Conservation (phyloP, 1,284 basidiomycete species). For the Taiwanofungus camphoratus region DNA sequence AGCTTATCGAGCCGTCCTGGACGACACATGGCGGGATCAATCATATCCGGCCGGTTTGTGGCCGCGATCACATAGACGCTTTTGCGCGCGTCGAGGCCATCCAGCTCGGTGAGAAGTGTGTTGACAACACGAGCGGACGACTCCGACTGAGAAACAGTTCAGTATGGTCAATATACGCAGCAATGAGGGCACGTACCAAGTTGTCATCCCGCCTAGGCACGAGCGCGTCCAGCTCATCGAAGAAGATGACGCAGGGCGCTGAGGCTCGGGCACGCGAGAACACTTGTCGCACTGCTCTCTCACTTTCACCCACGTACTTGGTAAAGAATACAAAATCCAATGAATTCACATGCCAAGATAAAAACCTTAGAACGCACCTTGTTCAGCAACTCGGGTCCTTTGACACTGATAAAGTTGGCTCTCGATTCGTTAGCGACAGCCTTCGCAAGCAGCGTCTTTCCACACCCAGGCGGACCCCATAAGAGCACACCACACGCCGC, state of each 20-base stretch:
- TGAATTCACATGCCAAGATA: neutral
- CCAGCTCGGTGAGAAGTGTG: conserved; percentile 93
- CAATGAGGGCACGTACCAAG: conserved; percentile 48
- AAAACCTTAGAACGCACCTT: conserved; percentile 58
- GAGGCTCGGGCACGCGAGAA: conserved; percentile 87
- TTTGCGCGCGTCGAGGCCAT: conserved; percentile 88
- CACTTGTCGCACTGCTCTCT: conserved; percentile 90
- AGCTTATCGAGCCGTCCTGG: conserved; percentile 95
- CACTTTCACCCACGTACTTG: conserved; percentile 97
- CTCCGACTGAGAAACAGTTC: conserved; percentile 62
- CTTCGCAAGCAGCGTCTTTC: conserved; percentile 93
- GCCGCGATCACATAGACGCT: conserved; percentile 95
- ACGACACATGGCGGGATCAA: conserved; percentile 97
- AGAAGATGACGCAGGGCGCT: conserved; percentile 88
- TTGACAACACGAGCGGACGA: conserved; percentile 97
- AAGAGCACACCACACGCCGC: conserved; percentile 88
- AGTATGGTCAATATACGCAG: neutral
- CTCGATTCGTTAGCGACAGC: conserved; percentile 93
- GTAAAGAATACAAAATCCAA: neutral
- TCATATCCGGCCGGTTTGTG: conserved; percentile 98
- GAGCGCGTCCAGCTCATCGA: conserved; percentile 95
- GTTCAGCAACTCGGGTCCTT: conserved; percentile 94
- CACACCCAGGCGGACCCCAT: conserved; percentile 99
- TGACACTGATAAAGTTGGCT: conserved; percentile 97
- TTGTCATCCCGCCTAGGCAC: conserved; percentile 92